Evolutionary conservation across 73 alveolate genomes (phyloP).

Genomic region (Tetrahymena borealis): DNA sequence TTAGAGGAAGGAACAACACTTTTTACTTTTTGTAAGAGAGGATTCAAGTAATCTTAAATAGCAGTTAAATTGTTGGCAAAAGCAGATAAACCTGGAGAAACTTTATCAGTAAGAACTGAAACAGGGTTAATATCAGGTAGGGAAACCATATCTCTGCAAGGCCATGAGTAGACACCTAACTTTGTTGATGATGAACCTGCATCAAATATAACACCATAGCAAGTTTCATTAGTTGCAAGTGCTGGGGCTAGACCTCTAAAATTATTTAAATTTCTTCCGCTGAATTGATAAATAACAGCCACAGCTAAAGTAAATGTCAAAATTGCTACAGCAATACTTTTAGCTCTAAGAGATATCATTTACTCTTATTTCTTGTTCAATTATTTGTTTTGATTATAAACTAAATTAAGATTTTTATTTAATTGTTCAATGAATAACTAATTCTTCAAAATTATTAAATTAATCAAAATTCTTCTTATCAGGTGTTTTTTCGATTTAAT

Average conservation of each 20-base stretch:
- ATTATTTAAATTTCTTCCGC: background rate
- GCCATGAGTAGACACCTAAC: slow-evolving; percentile 14
- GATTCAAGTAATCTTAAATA: background rate
- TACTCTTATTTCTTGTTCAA: background rate
- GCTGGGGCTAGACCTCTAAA: background rate
- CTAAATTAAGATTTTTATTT: background rate
- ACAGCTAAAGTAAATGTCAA: background rate
- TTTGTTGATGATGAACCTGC: slow-evolving; percentile 40
- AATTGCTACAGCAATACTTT: background rate
- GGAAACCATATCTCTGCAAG: background rate
- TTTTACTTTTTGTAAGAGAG: background rate
- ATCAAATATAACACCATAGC: slow-evolving; percentile 34
- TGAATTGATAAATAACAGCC: background rate
- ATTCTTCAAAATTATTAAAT: too few relatives aligned
- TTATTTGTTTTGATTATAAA: background rate
- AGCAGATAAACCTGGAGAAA: slow-evolving; percentile 19
- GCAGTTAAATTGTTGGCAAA: slow-evolving; percentile 11
- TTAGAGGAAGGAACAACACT: slow-evolving; percentile 5
- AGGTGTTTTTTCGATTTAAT: too few relatives aligned
- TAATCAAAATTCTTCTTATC: background rate
- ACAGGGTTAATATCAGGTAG: background rate
- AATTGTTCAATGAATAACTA: background rate
- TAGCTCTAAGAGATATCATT: background rate
- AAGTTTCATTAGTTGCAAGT: background rate
- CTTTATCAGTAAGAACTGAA: background rate